Evolutionary conservation across 306 rosid species (phyloP).

Genomic region (Rosa rugosa): DNA sequence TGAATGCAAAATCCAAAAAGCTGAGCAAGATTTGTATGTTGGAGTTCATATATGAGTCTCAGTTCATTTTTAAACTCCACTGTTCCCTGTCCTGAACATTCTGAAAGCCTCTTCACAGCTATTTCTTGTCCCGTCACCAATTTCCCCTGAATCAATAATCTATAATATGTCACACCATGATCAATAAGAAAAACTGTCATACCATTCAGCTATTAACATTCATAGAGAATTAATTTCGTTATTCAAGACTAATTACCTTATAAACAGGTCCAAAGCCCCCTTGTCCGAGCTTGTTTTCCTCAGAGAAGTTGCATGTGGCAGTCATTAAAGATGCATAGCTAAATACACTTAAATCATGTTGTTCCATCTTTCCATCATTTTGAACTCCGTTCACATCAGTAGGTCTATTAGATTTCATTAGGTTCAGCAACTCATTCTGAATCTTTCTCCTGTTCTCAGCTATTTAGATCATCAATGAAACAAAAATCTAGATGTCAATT

Average conservation of each 20-base stretch:
- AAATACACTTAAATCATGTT: not conserved
- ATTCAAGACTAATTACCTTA: slow-evolving; percentile 15
- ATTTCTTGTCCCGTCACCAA: slow-evolving; percentile 11
- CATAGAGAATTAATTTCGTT: not conserved
- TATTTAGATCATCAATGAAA: not conserved
- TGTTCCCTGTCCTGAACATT: slow-evolving; percentile 30
- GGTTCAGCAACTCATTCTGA: slow-evolving; percentile 1
- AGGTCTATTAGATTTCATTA: not conserved
- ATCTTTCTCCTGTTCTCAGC: not conserved
- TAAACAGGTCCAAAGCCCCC: slow-evolving; percentile 16
- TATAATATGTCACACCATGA: not conserved
- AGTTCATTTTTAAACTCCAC: slow-evolving; percentile 36
- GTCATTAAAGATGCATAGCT: not conserved
- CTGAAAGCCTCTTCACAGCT: slow-evolving; percentile 22
- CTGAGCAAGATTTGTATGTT: slow-evolving; percentile 33
- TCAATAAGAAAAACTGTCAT: not conserved
- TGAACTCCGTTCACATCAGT: not conserved
- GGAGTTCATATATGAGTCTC: slow-evolving; percentile 31
- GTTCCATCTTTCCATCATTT: slow-evolving; percentile 4
- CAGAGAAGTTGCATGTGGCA: slow-evolving; percentile 6
- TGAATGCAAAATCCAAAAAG: slow-evolving; percentile 30
- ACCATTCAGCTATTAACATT: not conserved
- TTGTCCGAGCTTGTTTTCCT: slow-evolving; percentile 1
- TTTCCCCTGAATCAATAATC: slow-evolving; percentile 8
- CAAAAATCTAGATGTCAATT: not conserved